Conservation (phyloP, 495 filamentous ascomycete species). For the Acidiella bohemica region DNA sequence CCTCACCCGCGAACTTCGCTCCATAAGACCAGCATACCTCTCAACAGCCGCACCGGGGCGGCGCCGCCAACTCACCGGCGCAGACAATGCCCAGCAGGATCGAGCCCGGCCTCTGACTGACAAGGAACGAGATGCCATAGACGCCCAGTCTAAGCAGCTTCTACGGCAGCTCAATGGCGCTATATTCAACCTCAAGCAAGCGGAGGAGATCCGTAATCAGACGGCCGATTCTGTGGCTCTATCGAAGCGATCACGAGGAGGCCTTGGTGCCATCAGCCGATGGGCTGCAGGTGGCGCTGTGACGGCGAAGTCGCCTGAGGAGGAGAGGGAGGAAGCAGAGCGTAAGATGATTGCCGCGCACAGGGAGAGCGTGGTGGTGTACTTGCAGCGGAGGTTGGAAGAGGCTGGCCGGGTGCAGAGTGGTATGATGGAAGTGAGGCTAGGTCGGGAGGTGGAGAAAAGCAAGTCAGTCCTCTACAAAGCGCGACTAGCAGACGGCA, state of each 20-base stretch:
- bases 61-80: conserved; percentile 32
- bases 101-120: conserved; percentile 34
- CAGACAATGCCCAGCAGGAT: conserved; percentile 38
- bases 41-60: conserved; percentile 49
- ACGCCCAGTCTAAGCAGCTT: conserved; percentile 67
- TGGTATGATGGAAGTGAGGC: conserved; percentile 77
- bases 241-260: conserved; percentile 46
- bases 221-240: conserved; percentile 51
- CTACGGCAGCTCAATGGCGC: conserved; percentile 66
- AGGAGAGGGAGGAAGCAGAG: conserved; percentile 54
- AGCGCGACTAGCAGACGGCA: conserved; percentile 9
- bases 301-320: conserved; percentile 44
- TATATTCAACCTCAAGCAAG: conserved; percentile 62
- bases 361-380: conserved; percentile 73
- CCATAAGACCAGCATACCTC: conserved; percentile 82
- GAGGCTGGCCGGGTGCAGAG: conserved; percentile 63
- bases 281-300: conserved; percentile 52
- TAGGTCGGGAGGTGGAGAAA: conserved; percentile 75
- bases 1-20: conserved; percentile 61
- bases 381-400: conserved; percentile 59
- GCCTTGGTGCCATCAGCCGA: conserved; percentile 46
- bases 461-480: conserved; percentile 77
- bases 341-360: conserved; percentile 45
- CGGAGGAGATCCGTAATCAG: conserved; percentile 66
- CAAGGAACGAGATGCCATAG: conserved; percentile 47